Conservation (phyloP, 176 grass and related monocot genomes). For the Panicum miliaceum region DNA sequence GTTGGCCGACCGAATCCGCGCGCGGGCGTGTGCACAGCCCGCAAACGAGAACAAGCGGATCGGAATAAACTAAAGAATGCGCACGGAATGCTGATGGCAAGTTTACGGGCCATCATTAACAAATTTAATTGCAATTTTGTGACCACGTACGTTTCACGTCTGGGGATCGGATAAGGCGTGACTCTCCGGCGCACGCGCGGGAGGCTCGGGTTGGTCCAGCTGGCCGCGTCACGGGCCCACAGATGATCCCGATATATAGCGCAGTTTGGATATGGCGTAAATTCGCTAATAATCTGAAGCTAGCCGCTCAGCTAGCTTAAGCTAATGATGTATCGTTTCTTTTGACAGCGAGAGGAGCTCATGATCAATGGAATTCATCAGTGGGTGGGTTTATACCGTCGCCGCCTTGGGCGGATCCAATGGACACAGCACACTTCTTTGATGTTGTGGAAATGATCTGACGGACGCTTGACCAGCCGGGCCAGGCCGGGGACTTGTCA, state of each 20-base stretch:
- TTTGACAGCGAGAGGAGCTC: not conserved
- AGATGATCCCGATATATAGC: not conserved
- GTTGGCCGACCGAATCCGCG: not conserved
- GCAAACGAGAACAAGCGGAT: not conserved
- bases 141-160: not conserved
- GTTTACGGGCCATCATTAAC: too few relatives aligned
- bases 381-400: not conserved
- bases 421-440: not conserved
- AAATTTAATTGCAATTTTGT: not conserved
- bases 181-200: constrained; percentile 40
- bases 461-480: constrained; percentile 1
- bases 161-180: constrained; percentile 27
- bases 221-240: not conserved
- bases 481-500: not conserved
- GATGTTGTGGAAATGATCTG: not conserved
- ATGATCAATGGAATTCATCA: not conserved
- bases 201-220: constrained; percentile 25
- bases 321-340: not conserved
- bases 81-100: not conserved
- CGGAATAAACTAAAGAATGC: not conserved
- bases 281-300: not conserved
- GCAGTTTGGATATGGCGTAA: constrained; percentile 5
- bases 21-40: not conserved
- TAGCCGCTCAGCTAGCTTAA: not conserved
- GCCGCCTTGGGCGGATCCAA: constrained; percentile 6